Base-by-base conservation (phyloP, 2,329 filamentous ascomycete species). In the Blastomyces gilchristii region DNA sequence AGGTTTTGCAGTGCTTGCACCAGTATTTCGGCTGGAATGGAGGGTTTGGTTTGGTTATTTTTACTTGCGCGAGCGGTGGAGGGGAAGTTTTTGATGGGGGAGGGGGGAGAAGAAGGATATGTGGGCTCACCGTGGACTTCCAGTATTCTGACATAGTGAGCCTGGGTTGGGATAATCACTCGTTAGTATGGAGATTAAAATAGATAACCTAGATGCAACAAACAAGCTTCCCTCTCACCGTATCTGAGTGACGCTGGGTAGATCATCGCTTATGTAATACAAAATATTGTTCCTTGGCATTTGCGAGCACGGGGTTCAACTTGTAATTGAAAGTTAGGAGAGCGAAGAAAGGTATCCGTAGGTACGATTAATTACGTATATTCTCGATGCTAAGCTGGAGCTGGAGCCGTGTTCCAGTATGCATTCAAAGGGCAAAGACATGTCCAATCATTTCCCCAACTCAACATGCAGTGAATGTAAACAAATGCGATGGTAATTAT, bases 1-100 rank as follows among this genome's bases (percentile, higher is more conserved):
- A 97, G 73, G 84, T 85, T 72, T 86, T 85, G 83, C 94, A 99
- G 80, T 96, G 90, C 76, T 97, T 97, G 84, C 94, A 99, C 91
- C 92, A 97, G 79, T 96, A 96, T 74, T 88, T 93, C 6, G 92
- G 92, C 75, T 86, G 63, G 58, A 56, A 7, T 22, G 5, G 18
- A 22, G 16, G 22, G 22, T 50, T 31, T 41, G 9, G 28, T 25
- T 25, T 1, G 3, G 25, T 59, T 59, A 59, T 43, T 37, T 49
- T 43, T 54, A 6, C 16, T 18, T 28, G 22, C 31, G 25, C 14
- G 31, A 37, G 14, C 8, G 8, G 7, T 34, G 9, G 22, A 39
- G 34, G 11, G 41, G 25, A 41, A 45, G 37, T 9, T 39, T 45
- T 25, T 37, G 41, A 53, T 28, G 28, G 16, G 34, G 16, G 16